Percentiles rank a stretch among this genome's conserved stretches.
These are phyloP conservation scores for Ophiosphaerella herpotricha DNA, from an alignment of 2,329 filamentous ascomycete genomes.

Conservation along the genomic window DNA sequence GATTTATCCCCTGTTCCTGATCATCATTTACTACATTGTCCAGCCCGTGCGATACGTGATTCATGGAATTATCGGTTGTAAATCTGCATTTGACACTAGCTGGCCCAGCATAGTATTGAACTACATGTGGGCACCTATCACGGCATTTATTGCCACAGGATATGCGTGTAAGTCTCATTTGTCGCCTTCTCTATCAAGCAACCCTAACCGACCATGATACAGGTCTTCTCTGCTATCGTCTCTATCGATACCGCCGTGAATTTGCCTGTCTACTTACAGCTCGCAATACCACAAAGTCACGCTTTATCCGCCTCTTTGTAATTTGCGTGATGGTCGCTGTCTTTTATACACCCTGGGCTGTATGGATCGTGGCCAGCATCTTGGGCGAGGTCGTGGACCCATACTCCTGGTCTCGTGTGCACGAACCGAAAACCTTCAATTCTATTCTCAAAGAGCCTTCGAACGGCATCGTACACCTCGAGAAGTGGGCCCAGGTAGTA, in stretches of 20 bases:
- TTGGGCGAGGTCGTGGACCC: slow-evolving; percentile 36
- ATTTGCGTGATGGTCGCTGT: slow-evolving; percentile 58
- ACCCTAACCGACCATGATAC: slow-evolving; percentile 10
- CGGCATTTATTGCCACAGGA: slow-evolving; percentile 58
- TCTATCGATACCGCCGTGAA: slow-evolving; percentile 63
- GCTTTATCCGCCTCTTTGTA: slow-evolving; percentile 65
- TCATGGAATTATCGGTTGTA: slow-evolving; percentile 63
- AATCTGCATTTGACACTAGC: slow-evolving; percentile 57
- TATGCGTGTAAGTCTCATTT: slow-evolving; percentile 60
- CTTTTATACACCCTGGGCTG: slow-evolving; percentile 56
- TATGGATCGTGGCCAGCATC: slow-evolving; percentile 52
- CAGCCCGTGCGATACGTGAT: slow-evolving; percentile 65
- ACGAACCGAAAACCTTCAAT: slow-evolving; percentile 55
- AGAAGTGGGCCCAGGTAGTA: slow-evolving; percentile 63
- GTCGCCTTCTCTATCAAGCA: neutral
- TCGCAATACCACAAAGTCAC: slow-evolving; percentile 60
- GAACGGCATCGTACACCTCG: slow-evolving; percentile 53
- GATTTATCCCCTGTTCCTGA: slow-evolving; percentile 58
- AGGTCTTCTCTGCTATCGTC: slow-evolving; percentile 65
- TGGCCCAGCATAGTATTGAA: slow-evolving; percentile 63
- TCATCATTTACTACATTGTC: slow-evolving; percentile 63
- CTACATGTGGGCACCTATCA: slow-evolving; percentile 61
- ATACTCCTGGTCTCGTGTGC: slow-evolving; percentile 60
- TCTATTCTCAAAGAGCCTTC: slow-evolving; percentile 55
- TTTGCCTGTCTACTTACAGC: slow-evolving; percentile 61